Evolutionary conservation across 441 rosid genomes (phyloP).

Genomic region (Manihot esculenta): DNA sequence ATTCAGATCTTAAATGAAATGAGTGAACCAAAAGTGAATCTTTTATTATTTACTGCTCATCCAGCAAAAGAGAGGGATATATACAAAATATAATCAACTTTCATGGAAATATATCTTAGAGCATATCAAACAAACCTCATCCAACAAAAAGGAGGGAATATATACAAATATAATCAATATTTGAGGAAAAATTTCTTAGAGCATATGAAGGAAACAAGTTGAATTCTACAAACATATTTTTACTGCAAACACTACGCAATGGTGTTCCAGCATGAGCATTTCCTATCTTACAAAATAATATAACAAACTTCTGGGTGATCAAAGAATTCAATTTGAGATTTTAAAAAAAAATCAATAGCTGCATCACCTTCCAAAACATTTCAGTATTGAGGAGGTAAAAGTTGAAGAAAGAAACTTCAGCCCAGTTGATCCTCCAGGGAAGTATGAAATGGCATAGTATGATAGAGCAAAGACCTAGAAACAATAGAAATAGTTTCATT

Average conservation of each 20-base stretch:
- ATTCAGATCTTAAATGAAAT: neutral
- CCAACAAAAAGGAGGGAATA: neutral
- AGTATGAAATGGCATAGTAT: conserved; percentile 56
- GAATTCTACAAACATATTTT: conserved; percentile 4
- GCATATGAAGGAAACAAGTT: neutral
- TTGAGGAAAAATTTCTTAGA: neutral
- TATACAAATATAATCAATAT: neutral
- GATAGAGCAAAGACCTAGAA: conserved; percentile 50
- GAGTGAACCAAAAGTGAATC: neutral
- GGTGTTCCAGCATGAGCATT: neutral
- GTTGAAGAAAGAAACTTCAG: conserved; percentile 46
- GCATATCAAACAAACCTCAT: no score
- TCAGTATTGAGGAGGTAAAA: conserved; percentile 38
- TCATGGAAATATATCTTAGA: no score
- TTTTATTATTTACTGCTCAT: neutral
- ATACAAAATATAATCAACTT: no score
- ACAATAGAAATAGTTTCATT: conserved; percentile 16
- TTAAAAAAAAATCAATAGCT: neutral
- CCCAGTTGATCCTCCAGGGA: conserved; percentile 57
- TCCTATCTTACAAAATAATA: conserved; percentile 18
- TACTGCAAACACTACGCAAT: neutral
- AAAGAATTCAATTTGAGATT: neutral
- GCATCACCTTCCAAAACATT: conserved; percentile 49
- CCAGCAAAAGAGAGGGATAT: no score
- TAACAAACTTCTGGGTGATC: neutral